These are phyloP conservation scores for Colletotrichum sp. DNA, from an alignment of 2,329 filamentous ascomycete genomes.

Conservation along the genomic window DNA sequence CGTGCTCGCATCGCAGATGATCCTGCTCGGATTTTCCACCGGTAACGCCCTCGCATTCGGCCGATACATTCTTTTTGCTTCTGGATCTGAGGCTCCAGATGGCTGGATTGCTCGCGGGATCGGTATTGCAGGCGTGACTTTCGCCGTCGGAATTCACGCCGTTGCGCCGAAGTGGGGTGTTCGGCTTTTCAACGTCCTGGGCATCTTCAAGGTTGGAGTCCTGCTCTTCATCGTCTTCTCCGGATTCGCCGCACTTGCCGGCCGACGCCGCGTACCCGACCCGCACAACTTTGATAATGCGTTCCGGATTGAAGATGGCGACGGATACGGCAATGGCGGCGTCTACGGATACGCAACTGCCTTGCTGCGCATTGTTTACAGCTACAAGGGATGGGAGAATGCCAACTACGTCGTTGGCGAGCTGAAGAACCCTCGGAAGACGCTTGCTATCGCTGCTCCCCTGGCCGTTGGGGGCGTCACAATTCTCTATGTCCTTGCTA, in stretches of 20 bases:
- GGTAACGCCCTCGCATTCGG: too few relatives aligned
- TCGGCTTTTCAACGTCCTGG: too few relatives aligned
- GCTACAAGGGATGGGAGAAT: slow-evolving; percentile 69
- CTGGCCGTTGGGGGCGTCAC: slow-evolving; percentile 64
- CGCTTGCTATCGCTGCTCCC: slow-evolving; percentile 60
- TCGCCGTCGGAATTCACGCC: too few relatives aligned
- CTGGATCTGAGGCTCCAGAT: too few relatives aligned
- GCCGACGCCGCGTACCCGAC: slow-evolving; percentile 50
- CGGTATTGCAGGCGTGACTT: too few relatives aligned
- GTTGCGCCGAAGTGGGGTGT: too few relatives aligned
- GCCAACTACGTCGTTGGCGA: slow-evolving; percentile 67
- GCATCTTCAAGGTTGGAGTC: slow-evolving; percentile 63
- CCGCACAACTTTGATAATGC: slow-evolving; percentile 64
- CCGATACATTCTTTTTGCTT: too few relatives aligned
- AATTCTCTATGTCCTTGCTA: slow-evolving; percentile 66
- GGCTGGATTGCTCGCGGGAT: too few relatives aligned
- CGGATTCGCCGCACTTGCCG: slow-evolving; percentile 61
- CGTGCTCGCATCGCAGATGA: too few relatives aligned
- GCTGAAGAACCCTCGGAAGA: slow-evolving; percentile 58
- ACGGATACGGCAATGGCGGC: slow-evolving; percentile 52
- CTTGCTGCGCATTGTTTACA: slow-evolving; percentile 63
- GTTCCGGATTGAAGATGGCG: slow-evolving; percentile 49
- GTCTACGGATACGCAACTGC: slow-evolving; percentile 62
- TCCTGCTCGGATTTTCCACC: too few relatives aligned
- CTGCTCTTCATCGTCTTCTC: slow-evolving; percentile 67